phyloP scores from a whole-genome alignment of 257 asterid species.

The Solanum neorickii region DNA sequence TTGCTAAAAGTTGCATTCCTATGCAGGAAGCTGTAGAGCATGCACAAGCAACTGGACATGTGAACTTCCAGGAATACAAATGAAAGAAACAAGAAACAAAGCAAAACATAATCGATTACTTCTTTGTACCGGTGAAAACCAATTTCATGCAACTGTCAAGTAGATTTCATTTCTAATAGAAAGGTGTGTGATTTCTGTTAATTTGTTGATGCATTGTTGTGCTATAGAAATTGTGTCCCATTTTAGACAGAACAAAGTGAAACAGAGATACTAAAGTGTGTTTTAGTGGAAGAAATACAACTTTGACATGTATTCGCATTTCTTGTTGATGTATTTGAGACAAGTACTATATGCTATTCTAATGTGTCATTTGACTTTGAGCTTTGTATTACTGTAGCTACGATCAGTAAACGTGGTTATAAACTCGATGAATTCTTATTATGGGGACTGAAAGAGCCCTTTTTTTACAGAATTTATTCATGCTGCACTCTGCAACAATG shows the following conservation, averaged over 20 bases:
- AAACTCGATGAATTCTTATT: not conserved
- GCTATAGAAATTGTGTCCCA: not conserved
- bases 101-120: not conserved
- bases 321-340: not conserved
- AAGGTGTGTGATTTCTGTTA: not conserved
- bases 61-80: slow-evolving; percentile 79
- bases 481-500: not conserved
- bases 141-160: not conserved
- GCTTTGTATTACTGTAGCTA: too few relatives aligned
- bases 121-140: not conserved
- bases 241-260: not conserved
- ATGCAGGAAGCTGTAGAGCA: slow-evolving; percentile 92
- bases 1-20: not conserved
- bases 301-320: not conserved
- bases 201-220: not conserved
- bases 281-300: not conserved
- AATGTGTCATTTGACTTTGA: too few relatives aligned
- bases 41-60: slow-evolving; percentile 88
- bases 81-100: slow-evolving; percentile 11
- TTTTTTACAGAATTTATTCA: not conserved
- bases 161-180: not conserved
- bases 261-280: not conserved
- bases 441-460: not conserved
- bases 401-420: not conserved
- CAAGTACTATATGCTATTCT: too few relatives aligned